Evolutionary conservation across 768 basidiomycete species (phyloP).

Genomic region (Boletus subparvulus): DNA sequence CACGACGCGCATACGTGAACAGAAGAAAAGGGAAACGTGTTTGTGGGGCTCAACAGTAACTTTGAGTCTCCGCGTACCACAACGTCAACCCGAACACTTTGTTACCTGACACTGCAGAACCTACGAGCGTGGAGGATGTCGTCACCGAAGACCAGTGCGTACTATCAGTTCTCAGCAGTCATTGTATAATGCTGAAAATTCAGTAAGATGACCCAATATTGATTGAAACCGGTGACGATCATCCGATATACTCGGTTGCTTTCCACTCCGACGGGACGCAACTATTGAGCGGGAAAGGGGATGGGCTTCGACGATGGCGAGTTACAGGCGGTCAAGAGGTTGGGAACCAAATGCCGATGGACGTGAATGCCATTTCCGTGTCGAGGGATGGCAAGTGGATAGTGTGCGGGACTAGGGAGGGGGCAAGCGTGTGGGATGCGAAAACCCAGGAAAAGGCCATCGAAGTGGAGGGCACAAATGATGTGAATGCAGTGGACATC

Average conservation of each 20-base stretch:
- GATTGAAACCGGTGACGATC: background rate
- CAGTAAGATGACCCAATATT: background rate
- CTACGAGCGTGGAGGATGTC: background rate
- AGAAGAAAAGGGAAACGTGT: background rate
- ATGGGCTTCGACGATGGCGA: background rate
- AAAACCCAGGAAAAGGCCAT: background rate
- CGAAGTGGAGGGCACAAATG: background rate
- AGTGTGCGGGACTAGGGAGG: background rate
- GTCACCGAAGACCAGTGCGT: background rate
- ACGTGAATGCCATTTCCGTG: background rate
- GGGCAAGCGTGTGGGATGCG: constrained; percentile 1
- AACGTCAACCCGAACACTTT: background rate
- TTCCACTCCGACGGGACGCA: background rate
- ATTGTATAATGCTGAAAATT: background rate
- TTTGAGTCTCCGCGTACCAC: background rate
- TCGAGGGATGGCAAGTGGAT: constrained; percentile 1
- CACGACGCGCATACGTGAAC: background rate
- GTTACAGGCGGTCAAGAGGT: background rate
- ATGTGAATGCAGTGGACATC: background rate
- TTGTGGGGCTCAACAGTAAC: background rate
- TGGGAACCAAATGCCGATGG: background rate
- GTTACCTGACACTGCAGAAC: background rate
- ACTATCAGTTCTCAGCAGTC: background rate
- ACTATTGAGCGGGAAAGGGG: background rate
- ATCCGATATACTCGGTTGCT: background rate